phyloP scores from a whole-genome alignment of 2,329 filamentous ascomycete genomes.

The Monosporascus sp. region DNA sequence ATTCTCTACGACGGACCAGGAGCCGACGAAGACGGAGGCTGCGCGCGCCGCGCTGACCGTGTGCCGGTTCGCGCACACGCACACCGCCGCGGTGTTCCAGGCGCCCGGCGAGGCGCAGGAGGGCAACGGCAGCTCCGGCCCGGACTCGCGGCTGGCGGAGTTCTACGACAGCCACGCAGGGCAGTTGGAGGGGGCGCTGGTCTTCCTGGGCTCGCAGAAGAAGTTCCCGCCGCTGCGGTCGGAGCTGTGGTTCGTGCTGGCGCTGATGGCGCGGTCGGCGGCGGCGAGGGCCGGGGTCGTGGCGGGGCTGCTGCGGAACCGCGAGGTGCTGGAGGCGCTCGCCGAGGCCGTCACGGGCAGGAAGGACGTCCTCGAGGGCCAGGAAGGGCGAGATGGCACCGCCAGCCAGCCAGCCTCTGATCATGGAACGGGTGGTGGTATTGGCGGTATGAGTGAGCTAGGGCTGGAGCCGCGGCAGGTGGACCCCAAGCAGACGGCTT shows the following conservation, averaged over 20 bases:
- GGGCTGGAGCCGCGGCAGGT: constrained; percentile 41
- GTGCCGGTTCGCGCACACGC: constrained; percentile 50
- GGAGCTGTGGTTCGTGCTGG: constrained; percentile 58
- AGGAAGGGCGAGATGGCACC: background rate
- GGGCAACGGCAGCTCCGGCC: background rate
- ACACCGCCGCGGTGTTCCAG: constrained; percentile 20
- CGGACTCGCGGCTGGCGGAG: constrained; percentile 14
- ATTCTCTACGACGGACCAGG: constrained; percentile 40
- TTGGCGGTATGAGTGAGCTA: constrained; percentile 17
- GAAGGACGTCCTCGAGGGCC: constrained; percentile 13
- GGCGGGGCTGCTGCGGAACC: constrained; percentile 35
- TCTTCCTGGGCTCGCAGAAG: constrained; percentile 49
- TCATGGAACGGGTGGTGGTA: background rate
- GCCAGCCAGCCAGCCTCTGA: background rate
- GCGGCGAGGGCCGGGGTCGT: constrained; percentile 48
- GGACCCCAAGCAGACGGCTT: constrained; percentile 37
- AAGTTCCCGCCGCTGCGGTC: constrained; percentile 56
- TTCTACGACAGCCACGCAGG: constrained; percentile 43
- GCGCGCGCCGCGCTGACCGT: constrained; percentile 48
- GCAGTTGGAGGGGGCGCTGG: constrained; percentile 36
- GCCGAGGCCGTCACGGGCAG: constrained; percentile 45
- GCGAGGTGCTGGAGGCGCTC: constrained; percentile 39
- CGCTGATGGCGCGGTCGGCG: constrained; percentile 49
- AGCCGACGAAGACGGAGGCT: constrained; percentile 56
- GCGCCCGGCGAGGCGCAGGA: background rate